phyloP scores from a whole-genome alignment of 257 asterid species.

The Thymus quinquecostatus region DNA sequence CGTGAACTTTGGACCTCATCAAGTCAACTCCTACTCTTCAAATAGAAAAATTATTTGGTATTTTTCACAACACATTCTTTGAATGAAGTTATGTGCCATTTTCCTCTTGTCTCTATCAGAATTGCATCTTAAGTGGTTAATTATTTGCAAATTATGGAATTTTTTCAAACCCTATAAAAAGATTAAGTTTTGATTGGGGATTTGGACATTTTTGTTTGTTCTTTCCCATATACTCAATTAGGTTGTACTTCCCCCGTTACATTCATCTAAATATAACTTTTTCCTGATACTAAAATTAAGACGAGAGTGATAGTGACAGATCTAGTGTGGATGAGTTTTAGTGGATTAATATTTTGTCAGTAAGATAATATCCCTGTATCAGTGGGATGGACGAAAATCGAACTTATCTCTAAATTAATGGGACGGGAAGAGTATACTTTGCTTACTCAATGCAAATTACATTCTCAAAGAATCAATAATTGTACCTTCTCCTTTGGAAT shows the following conservation, averaged over 20 bases:
- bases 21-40: slow-evolving; percentile 34
- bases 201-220: slow-evolving; percentile 13
- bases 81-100: neutral
- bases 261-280: too few species aligned
- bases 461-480: slow-evolving; percentile 48
- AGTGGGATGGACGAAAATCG: too few species aligned
- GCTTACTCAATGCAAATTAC: neutral
- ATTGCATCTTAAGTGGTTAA: neutral
- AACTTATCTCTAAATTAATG: too few species aligned
- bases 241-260: too few species aligned
- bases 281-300: too few species aligned
- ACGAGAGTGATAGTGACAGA: too few species aligned
- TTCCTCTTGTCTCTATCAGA: neutral
- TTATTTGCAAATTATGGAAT: neutral
- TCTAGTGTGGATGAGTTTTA: too few species aligned
- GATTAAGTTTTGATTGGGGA: neutral
- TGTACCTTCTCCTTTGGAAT: slow-evolving; percentile 86
- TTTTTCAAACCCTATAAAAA: neutral
- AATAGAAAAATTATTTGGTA: slow-evolving; percentile 1
- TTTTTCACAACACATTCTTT: neutral
- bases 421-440: neutral
- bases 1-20: neutral
- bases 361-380: too few species aligned
- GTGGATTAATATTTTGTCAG: too few species aligned
- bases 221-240: neutral